These are phyloP conservation scores for Termitomyces sp. DNA, from an alignment of 768 basidiomycete genomes.

Conservation along the genomic window DNA sequence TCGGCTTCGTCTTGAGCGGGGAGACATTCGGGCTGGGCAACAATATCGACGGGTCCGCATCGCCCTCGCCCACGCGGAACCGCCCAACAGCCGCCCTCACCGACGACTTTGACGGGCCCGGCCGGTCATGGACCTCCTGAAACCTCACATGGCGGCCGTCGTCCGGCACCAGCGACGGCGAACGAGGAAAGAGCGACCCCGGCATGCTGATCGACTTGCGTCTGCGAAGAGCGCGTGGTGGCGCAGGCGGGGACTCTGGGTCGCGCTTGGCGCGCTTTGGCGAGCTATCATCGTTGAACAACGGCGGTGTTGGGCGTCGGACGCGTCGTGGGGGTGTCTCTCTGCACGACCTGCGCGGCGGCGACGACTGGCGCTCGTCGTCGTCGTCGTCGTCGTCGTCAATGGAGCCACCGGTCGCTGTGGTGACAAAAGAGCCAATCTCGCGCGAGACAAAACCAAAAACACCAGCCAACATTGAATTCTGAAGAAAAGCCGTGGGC, in stretches of 20 bases:
- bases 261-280: no score
- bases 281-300: neutral
- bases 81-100: conserved; percentile 45
- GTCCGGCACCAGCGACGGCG: conserved; percentile 54
- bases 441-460: conserved; percentile 68
- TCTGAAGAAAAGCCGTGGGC: neutral
- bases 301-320: conserved; percentile 1
- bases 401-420: conserved; percentile 47
- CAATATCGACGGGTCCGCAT: conserved; percentile 48
- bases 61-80: conserved; percentile 39
- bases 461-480: conserved; percentile 44
- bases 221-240: conserved; percentile 24
- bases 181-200: conserved; percentile 71
- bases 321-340: conserved; percentile 10
- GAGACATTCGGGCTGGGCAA: conserved; percentile 39
- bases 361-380: neutral
- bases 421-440: conserved; percentile 63
- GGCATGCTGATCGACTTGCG: conserved; percentile 65
- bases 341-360: no score
- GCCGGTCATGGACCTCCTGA: conserved; percentile 12
- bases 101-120: conserved; percentile 26
- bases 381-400: conserved; percentile 11
- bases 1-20: conserved; percentile 16
- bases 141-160: conserved; percentile 37
- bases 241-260: no score